Base-by-base conservation (phyloP, 2,329 filamentous ascomycete genomes). In the Acrocalymma vagum region DNA sequence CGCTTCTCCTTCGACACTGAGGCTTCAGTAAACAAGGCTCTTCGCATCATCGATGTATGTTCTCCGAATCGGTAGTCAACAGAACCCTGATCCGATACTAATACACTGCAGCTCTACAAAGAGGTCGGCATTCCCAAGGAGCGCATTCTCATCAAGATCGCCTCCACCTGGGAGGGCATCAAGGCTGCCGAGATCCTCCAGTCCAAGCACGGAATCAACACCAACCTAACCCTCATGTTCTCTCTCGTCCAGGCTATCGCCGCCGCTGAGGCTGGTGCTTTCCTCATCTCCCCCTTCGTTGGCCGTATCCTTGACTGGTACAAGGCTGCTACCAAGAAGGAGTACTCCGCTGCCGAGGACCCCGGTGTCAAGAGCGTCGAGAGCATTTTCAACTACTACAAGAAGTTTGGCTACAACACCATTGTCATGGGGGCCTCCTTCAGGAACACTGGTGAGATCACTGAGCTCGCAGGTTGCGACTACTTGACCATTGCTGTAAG, bases 381-480 rank as follows among this genome's bases (percentile, higher is more conserved):
- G 82, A 71, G 67, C 75, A 99, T 99, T 80, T 99, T 87, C 86
- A 94, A 99, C 85, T 99, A 99, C 89, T 99, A 99, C 88, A 99
- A 99, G 90, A 97, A 97, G 84, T 90, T 80, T 75, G 90, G 88
- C 74, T 96, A 99, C 87, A 96, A 95, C 67, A 99, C 94, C 74
- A 96, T 97, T 65, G 94, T 99, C 77, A 99, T 99, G 94, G 94
- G 94, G 70, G 94, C 94, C 61, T 96, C 92, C 26, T 99, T 99
- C 90, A 86, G 94, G 73, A 97, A 88, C 81, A 79, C 79, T 53
- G 94, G 94, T 68, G 94, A 99, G 81, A 95, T 99, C 76, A 97
- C 90, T 31, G 94, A 99, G 82, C 85, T 99, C 51, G 93, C 93
- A 71, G 94, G 94, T 70, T 96, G 92, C 73, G 94, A 99, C 77